phyloP scores from a whole-genome alignment of 345 rosid genomes.

The Nasturtium officinale region DNA sequence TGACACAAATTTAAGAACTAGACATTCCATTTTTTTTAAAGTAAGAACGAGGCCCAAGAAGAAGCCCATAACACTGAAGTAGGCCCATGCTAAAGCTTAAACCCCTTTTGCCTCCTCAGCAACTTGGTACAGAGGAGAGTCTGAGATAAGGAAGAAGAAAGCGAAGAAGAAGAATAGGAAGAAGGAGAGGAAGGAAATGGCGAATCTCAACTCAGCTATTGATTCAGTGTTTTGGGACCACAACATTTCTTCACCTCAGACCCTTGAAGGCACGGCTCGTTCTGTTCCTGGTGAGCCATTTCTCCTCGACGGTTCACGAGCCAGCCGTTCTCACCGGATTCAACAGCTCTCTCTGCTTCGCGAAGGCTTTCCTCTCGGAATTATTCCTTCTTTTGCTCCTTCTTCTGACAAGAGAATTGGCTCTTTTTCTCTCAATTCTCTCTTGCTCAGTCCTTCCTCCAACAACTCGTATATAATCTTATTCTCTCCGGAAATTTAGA shows the following conservation, averaged over 20 bases:
- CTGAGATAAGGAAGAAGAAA: constrained; percentile 42
- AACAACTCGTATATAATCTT: constrained; percentile 54
- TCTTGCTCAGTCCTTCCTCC: constrained; percentile 58
- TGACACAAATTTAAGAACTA: neutral
- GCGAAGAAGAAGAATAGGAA: neutral
- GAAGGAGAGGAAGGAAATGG: constrained; percentile 51
- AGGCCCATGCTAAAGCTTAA: constrained; percentile 36
- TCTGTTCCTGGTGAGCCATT: constrained; percentile 77
- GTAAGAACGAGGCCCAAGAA: neutral
- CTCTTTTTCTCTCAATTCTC: constrained; percentile 72
- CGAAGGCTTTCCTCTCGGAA: constrained; percentile 75
- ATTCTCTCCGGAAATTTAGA: neutral
- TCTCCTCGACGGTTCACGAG: constrained; percentile 67
- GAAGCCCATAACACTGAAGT: neutral
- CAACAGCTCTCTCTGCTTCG: constrained; percentile 81
- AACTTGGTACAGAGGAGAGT: constrained; percentile 5
- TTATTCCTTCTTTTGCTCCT: constrained; percentile 71
- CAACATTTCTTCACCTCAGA: constrained; percentile 60
- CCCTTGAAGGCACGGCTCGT: constrained; percentile 67
- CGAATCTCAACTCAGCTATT: constrained; percentile 71
- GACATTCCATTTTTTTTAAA: neutral
- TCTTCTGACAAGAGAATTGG: constrained; percentile 55
- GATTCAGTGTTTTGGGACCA: constrained; percentile 86
- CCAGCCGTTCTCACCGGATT: constrained; percentile 74
- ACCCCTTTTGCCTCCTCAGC: constrained; percentile 17